Percentiles rank a stretch among this genome's conserved stretches.
phyloP scores from a whole-genome alignment of 345 rosid genomes.

The Odontarrhena argentea region DNA sequence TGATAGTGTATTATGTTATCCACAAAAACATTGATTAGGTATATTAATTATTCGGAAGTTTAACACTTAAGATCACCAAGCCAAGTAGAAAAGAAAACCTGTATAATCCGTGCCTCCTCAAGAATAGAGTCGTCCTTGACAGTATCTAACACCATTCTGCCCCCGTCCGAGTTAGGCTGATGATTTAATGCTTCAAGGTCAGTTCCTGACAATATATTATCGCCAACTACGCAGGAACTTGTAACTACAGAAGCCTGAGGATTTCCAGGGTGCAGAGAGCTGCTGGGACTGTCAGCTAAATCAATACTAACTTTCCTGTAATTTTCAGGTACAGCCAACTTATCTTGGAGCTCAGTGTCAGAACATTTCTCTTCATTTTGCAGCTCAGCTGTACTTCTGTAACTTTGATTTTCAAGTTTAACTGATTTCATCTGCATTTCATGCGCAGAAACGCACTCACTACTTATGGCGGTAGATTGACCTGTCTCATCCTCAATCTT shows the following conservation, averaged over 20 bases:
- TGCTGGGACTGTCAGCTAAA: constrained; percentile 39
- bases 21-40: constrained; percentile 30
- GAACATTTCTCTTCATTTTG: constrained; percentile 51
- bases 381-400: constrained; percentile 42
- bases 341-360: constrained; percentile 47
- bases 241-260: constrained; percentile 42
- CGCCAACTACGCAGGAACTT: constrained; percentile 34
- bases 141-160: constrained; percentile 53
- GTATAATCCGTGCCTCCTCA: constrained; percentile 87
- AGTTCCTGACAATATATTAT: constrained; percentile 32
- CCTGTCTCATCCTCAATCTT: constrained; percentile 48
- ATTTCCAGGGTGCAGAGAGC: constrained; percentile 39
- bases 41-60: constrained; percentile 26
- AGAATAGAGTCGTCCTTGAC: constrained; percentile 76
- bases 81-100: constrained; percentile 56
- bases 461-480: constrained; percentile 35
- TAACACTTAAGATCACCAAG: constrained; percentile 25
- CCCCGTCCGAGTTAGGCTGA: constrained; percentile 48
- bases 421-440: constrained; percentile 37
- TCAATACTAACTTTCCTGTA: constrained; percentile 43
- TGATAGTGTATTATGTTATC: constrained; percentile 47
- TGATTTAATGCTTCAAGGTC: constrained; percentile 46
- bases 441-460: constrained; percentile 34
- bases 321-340: constrained; percentile 41
- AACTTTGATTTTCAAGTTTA: constrained; percentile 52